Evolutionary conservation across 2,329 filamentous ascomycete species (phyloP), one percentile per base, ranked within the genome.

Genomic region (Phyllosticta citrichinensis): DNA sequence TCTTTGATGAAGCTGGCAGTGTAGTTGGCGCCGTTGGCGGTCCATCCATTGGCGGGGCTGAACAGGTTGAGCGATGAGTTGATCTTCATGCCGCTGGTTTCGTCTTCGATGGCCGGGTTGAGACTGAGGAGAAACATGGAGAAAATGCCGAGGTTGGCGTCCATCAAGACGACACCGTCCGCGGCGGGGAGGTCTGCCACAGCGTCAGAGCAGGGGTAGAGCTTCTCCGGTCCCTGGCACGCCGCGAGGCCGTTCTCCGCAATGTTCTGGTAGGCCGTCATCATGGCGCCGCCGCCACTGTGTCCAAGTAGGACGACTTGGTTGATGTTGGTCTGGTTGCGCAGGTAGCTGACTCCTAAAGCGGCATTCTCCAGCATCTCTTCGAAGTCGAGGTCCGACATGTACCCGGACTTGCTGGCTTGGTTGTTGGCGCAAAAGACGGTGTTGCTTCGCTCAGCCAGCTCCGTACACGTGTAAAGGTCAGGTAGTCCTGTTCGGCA

Each of bases 1-100:
- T 25, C 14, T 3, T 58, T n/a, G 9, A 54, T 61, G 54, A 66
- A 66, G 1, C 25, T 47, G 17, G 54, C 50, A n/a, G 62, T 62
- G 57, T 64, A 66, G 33, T 67, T 65, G 25, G 60, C 56, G 2
- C 62, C 64, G 9, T 55, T 59, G 11, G 19, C 20, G 0, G 52
- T 51, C 17, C 24, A 60, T 1, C 58, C 58, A 17, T 60, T 55
- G 5, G 24, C 35, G 5, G 52, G 24, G 30, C n/a, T n/a, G 51
- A 35, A 58, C 9, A 58, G 19, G 8, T 58, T 30, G 8, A 58
- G 50, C 10, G 51, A 54, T 11, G 30, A 24, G 5, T 58, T 47
- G 27, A 54, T 25, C 30, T 27, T 5, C 27, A 30, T 20, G 17
- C 51, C 57, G 12, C n/a, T 54, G 3, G n/a, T 25, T 51, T 58